Conservation (phyloP, 2,329 filamentous ascomycete genomes). For the Scedosporium boydii region DNA sequence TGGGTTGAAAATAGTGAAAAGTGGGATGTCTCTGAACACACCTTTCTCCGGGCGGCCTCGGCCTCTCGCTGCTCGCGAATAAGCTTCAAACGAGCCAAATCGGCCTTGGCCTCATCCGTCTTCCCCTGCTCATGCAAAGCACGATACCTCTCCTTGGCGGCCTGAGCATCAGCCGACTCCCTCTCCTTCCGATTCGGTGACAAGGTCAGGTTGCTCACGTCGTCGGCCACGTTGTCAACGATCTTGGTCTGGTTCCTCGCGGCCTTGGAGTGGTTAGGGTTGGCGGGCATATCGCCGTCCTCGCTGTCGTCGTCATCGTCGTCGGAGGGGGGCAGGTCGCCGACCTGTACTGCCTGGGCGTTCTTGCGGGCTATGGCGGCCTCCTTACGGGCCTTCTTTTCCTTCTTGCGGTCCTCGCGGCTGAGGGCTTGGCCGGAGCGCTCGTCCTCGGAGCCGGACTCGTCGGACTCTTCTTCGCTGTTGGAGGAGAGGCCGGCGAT, state of each 20-base stretch:
- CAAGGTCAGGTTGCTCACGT: conserved; percentile 44
- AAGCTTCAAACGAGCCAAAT: conserved; percentile 71
- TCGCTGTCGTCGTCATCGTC: conserved; percentile 40
- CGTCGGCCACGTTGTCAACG: conserved; percentile 43
- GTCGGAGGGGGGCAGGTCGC: conserved; percentile 73
- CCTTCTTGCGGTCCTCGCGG: conserved; percentile 79
- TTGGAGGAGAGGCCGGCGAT: conserved; percentile 40
- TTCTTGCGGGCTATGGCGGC: conserved; percentile 74
- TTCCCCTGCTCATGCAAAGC: conserved; percentile 91
- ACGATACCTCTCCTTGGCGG: conserved; percentile 82
- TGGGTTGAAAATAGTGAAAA: conserved; percentile 8
- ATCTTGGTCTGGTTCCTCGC: conserved; percentile 47
- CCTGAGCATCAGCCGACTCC: conserved; percentile 75
- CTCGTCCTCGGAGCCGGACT: conserved; percentile 39
- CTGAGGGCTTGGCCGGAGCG: conserved; percentile 42
- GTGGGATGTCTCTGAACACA: conserved; percentile 28
- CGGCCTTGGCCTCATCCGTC: conserved; percentile 88
- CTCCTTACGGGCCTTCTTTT: conserved; percentile 84
- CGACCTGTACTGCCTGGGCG: conserved; percentile 63
- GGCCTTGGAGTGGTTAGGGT: conserved; percentile 84
- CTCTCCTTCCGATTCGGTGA: conserved; percentile 42
- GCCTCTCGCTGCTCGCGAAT: conserved; percentile 81
- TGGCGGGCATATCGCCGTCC: conserved; percentile 65
- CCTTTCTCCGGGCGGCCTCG: conserved; percentile 74
- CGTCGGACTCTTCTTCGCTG: conserved; percentile 38